Evolutionary conservation across 2,329 filamentous ascomycete species (phyloP), one percentile per base, ranked within the genome.

Genomic region (Madurella mycetomatis): DNA sequence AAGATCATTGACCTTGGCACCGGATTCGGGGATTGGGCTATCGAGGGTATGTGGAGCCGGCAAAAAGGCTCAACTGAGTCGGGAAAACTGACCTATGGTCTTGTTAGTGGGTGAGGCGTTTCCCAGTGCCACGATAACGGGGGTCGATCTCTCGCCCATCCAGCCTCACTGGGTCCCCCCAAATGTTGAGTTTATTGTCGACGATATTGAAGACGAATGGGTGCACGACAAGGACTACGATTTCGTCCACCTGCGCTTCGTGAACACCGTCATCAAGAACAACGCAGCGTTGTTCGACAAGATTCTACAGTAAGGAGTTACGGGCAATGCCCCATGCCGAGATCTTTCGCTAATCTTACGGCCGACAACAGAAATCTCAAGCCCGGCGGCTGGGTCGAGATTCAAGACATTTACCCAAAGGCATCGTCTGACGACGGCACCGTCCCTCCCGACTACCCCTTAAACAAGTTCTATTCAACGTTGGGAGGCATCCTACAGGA

Each of bases 181-280:
- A 3, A 83, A 83, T 58, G 73, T 81, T 17, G 71, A 72, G 19
- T 83, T 82, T 60, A 69, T 80, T 63, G 72, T 84, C 11, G 81
- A 84, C 54, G 81, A 84, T 57, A 73, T 79, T 30, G 80, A 83
- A 49, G 65, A 68, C 53, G 72, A 76, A 4, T 85, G 81, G 82
- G 66, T 81, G 9, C 76, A 82, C 55, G 76, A 76, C 13, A 73
- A 78, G 53, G 73, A 78, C 53, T 84, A 81, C 55, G 82, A 86
- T 62, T 83, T 80, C 56, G 75, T 84, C 13, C 82, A 85, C 64
- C 74, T 78, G n/a, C 73, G 83, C 2, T 76, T 81, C 53, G 78
- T 79, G 1, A 76, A 79, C 13, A 75, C 75, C 66, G 73, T 76
- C 1, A 74, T 85, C 45, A 76, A 72, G 47, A 72, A 84, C 62